Evolutionary conservation across 1,139 yeast genomes (phyloP), one percentile per base, ranked within the genome.

Genomic region (Schwanniomyces etchellsii): DNA sequence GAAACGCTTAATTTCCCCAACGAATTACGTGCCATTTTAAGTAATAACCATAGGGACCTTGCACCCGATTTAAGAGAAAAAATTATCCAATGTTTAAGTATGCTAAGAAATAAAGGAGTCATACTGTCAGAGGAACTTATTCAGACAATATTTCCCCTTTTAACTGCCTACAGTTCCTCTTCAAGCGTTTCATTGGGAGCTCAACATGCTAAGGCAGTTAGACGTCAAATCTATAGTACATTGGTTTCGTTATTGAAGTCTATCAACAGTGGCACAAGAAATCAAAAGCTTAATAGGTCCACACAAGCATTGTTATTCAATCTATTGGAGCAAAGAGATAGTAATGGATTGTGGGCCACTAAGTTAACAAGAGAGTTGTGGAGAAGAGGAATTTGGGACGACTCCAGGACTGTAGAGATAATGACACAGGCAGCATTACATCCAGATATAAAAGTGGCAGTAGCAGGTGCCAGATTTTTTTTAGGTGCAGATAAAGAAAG

Each of bases 331-430:
- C 83, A 81, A 44, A 76, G 82, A 36, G 89, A 81, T 44, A 63
- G 79, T 27, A 83, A 79, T 48, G 97, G 97, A 24, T 62, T 91
- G 18, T 91, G 98, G 97, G 96, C 98, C 4, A 84, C 97, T 6
- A 88, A 86, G 49, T 66, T 91, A 34, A 88, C 97, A 5, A 74
- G 97, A 53, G 97, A 91, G 55, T 68, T 91, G 34, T 91, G 99
- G 99, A 74, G 95, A 62, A 72, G 97, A 51, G 95, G 95, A 49
- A 82, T 91, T 37, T 91, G 99, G 99, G 96, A 88, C 55, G 99
- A 91, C 57, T 74, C 95, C 1, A 70, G 97, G 45, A 82, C 97
- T 0, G 95, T 91, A 15, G 98, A 91, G 57, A 77, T 91, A 47
- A 89, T 93, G 97, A 82, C 95, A 2, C 94, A 86, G 48, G 96